These are phyloP conservation scores for Saccharomycopsis oosterbeekiorum DNA, from an alignment of 805 yeast genomes.

Conservation along the genomic window DNA sequence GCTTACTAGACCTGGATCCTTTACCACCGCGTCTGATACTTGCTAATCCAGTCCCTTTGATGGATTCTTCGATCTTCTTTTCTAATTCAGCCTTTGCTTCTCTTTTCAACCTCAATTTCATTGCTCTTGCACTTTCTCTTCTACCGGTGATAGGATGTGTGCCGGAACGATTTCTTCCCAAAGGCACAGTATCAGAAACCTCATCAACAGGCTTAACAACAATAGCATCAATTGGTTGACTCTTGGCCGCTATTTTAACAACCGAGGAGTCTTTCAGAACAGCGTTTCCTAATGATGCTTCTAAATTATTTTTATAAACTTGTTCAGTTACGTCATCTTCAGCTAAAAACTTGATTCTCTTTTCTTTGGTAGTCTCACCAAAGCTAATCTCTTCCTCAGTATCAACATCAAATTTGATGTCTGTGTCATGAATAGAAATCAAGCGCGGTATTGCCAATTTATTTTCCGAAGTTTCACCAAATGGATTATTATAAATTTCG, in stretches of 20 bases:
- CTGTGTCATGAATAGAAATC: constrained; percentile 19
- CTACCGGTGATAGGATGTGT: neutral
- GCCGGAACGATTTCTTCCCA: neutral
- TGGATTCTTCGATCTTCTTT: neutral
- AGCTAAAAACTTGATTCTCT: constrained; percentile 1
- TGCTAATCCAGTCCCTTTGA: constrained; percentile 1
- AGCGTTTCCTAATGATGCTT: neutral
- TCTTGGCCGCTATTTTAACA: neutral
- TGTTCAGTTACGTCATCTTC: neutral
- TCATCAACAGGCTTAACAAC: neutral
- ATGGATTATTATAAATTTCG: constrained; percentile 48
- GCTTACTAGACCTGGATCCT: neutral
- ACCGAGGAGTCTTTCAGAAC: neutral
- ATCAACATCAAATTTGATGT: constrained; percentile 31
- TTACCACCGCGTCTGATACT: neutral
- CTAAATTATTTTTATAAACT: neutral
- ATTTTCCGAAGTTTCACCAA: constrained; percentile 28
- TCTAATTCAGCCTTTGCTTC: neutral
- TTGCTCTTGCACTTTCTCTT: neutral
- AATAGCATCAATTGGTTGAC: neutral
- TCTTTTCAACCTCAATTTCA: neutral
- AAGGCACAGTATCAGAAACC: neutral
- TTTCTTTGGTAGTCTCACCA: constrained; percentile 32
- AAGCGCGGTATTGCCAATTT: constrained; percentile 35
- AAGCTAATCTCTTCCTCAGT: constrained; percentile 33